phyloP scores from a whole-genome alignment of 495 filamentous ascomycete species.

The Thermochaetoides thermophila region DNA sequence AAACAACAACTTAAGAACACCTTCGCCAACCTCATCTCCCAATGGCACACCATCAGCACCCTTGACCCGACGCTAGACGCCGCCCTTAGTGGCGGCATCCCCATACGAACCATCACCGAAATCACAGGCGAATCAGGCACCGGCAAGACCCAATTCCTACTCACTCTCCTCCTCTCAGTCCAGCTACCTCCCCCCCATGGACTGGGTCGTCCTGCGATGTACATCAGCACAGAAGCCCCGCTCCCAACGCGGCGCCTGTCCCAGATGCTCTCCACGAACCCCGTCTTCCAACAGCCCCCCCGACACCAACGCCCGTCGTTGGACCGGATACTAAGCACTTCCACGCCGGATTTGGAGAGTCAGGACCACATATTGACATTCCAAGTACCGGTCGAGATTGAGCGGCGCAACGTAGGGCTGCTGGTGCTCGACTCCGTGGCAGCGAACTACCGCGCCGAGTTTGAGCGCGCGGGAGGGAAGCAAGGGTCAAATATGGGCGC shows the following conservation, averaged over 20 bases:
- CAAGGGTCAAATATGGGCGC: conserved; percentile 38
- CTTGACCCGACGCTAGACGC: conserved; percentile 60
- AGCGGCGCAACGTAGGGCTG: conserved; percentile 58
- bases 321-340: conserved; percentile 56
- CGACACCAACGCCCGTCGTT: conserved; percentile 45
- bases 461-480: conserved; percentile 34
- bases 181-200: conserved; percentile 67
- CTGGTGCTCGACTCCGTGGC: conserved; percentile 81
- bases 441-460: conserved; percentile 88
- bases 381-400: conserved; percentile 76
- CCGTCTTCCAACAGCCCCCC: conserved; percentile 36
- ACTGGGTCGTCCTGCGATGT: conserved; percentile 54
- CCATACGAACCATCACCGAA: conserved; percentile 70
- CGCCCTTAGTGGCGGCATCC: conserved; percentile 73
- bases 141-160: conserved; percentile 91
- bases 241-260: conserved; percentile 65
- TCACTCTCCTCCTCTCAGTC: conserved; percentile 61
- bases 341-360: conserved; percentile 80
- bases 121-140: conserved; percentile 88
- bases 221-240: conserved; percentile 89
- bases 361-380: conserved; percentile 90
- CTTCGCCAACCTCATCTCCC: conserved; percentile 24
- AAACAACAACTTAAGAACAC: conserved; percentile 25
- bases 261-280: conserved; percentile 59
- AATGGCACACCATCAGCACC: conserved; percentile 59